Base-by-base conservation (phyloP, 805 yeast species). In the Yamadazyma nakazawae region DNA sequence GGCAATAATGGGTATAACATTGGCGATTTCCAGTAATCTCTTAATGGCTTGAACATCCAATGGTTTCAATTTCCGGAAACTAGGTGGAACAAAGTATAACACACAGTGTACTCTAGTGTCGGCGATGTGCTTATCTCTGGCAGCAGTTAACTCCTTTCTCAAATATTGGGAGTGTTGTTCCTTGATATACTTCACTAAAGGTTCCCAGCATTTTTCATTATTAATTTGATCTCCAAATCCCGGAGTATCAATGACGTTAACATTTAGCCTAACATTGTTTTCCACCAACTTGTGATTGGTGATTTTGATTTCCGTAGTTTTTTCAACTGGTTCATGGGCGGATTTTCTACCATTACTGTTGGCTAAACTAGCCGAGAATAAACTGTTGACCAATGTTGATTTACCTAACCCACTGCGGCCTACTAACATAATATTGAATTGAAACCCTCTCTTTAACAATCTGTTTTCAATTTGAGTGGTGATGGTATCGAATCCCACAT, bases 191-290 rank as follows among this genome's bases (percentile, higher is more conserved):
- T 88, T 89, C 54, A 91, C 84, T 52, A 91, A 83, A 44, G 97
- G 97, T 58, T 91, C 98, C 97, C 97, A 92, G 68, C 96, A 90
- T 68, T 85, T 87, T 59, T 88, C 95, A 68, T 91, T 91, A 72
- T 90, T 88, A 55, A 94, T 86, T 70, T 88, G 96, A 74, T 94
- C 99, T 34, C 97, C 98, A 74, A 89, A 94, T 13, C 98, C 98
- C 17, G 98, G 98, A 2, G 99, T 94, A 64, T 94, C 99, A 62
- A 94, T 88, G 46, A 94, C 82, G 58, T 89, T 91, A 53, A 94
- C 72, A 59, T 85, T 85, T 63, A 94, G 80, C 52, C 84, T 82
- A 47, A 94, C 98, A 54, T 86, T 87, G 64, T 89, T 90, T 68
- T 94, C 99, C 47, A 81, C 68, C 54, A 94, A 75, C 14, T 78